Percentiles rank a stretch among this genome's conserved stretches.
Conservation (phyloP, 352 stramenopile genomes). For the Lagenidium sp. region DNA sequence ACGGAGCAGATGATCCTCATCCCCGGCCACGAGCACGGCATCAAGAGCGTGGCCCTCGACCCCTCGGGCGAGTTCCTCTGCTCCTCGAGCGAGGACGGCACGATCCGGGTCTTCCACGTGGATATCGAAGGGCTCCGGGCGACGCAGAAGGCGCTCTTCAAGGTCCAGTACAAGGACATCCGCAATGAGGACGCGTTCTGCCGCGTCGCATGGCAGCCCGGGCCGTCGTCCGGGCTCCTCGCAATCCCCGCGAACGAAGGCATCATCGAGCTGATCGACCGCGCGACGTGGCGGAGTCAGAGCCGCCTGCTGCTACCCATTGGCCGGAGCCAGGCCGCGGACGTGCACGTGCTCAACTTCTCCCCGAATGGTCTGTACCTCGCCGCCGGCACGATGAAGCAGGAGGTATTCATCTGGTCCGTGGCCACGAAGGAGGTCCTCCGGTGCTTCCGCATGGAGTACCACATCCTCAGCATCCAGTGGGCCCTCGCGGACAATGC, state of each 20-base stretch:
- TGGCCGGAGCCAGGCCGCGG: constrained; percentile 35
- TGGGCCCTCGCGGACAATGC: constrained; percentile 47
- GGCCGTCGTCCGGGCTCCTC: constrained; percentile 17
- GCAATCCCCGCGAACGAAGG: constrained; percentile 56
- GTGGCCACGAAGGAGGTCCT: constrained; percentile 39
- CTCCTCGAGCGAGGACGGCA: constrained; percentile 55
- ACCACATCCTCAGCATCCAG: constrained; percentile 40
- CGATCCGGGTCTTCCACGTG: constrained; percentile 58
- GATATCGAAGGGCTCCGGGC: constrained; percentile 27
- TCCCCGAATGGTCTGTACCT: constrained; percentile 77
- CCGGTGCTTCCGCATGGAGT: constrained; percentile 49
- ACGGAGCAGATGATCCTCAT: constrained; percentile 54
- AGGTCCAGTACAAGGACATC: constrained; percentile 49
- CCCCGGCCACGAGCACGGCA: constrained; percentile 45
- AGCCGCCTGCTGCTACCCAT: constrained; percentile 43
- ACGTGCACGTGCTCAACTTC: constrained; percentile 67
- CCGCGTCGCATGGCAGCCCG: constrained; percentile 56
- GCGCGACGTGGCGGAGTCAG: constrained; percentile 30
- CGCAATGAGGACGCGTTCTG: constrained; percentile 51
- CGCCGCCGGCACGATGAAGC: constrained; percentile 48
- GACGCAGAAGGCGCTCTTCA: constrained; percentile 34
- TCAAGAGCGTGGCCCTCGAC: constrained; percentile 72
- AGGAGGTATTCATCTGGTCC: constrained; percentile 69
- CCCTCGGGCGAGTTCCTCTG: constrained; percentile 51
- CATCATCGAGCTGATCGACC: constrained; percentile 57